Evolutionary conservation across 108 stramenopile species (phyloP).

Genomic region (Skeletonema tropicum): DNA sequence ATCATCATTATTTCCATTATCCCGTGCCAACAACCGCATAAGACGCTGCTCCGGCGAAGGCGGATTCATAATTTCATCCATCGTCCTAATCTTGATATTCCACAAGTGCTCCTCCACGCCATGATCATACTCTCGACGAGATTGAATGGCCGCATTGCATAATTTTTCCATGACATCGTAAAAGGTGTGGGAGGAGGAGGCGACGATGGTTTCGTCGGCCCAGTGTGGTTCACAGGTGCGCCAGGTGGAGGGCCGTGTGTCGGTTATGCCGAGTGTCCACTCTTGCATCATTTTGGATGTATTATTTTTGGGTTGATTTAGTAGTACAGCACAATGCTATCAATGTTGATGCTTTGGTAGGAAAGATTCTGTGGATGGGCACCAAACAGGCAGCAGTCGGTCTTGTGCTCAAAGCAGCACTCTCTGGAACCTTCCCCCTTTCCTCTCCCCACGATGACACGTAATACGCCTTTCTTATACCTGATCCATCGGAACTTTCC

Average conservation of each 20-base stretch:
- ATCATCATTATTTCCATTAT: background rate
- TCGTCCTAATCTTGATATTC: slow-evolving; percentile 29
- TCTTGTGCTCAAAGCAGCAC: too few relatives aligned
- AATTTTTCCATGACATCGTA: slow-evolving; percentile 31
- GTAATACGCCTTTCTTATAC: slow-evolving; percentile 34
- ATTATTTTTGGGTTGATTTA: too few relatives aligned
- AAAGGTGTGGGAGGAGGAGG: slow-evolving; percentile 31
- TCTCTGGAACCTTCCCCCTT: slow-evolving; percentile 17
- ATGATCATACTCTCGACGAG: slow-evolving; percentile 37
- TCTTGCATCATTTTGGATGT: slow-evolving; percentile 4
- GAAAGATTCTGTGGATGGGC: too few relatives aligned
- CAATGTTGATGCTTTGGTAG: too few relatives aligned
- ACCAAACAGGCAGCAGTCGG: too few relatives aligned
- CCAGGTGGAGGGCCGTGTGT: slow-evolving; percentile 25
- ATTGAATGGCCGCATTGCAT: slow-evolving; percentile 35
- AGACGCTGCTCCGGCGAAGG: background rate
- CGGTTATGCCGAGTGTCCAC: slow-evolving; percentile 38
- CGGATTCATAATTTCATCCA: slow-evolving; percentile 24
- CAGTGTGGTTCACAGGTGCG: slow-evolving; percentile 18
- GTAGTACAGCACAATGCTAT: too few relatives aligned
- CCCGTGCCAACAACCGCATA: background rate
- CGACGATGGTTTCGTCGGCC: slow-evolving; percentile 34
- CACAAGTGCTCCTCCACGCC: slow-evolving; percentile 39
- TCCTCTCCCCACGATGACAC: slow-evolving; percentile 42
- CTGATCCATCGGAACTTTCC: slow-evolving; percentile 45